phyloP scores from a whole-genome alignment of 1,139 yeast genomes.

The Lodderomyces oxycetoniae region DNA sequence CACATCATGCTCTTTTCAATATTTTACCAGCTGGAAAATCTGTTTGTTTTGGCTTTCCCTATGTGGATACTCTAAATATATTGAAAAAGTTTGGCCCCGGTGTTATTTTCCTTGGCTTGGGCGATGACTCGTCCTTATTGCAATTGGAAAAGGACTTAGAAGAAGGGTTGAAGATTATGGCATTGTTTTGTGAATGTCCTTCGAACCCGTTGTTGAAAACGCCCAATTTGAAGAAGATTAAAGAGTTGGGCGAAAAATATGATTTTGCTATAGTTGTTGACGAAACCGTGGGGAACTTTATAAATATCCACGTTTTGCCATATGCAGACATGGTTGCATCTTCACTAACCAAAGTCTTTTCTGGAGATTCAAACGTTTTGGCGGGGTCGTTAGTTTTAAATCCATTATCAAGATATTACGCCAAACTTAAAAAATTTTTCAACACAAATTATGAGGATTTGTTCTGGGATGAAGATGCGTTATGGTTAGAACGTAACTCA shows the following conservation, averaged over 20 bases:
- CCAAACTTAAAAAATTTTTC: slow-evolving; percentile 48
- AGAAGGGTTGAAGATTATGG: slow-evolving; percentile 58
- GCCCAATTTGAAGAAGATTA: slow-evolving; percentile 65
- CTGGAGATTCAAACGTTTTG: slow-evolving; percentile 94
- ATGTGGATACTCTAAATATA: slow-evolving; percentile 85
- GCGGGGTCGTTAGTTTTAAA: slow-evolving; percentile 86
- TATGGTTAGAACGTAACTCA: slow-evolving; percentile 86
- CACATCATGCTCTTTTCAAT: slow-evolving; percentile 64
- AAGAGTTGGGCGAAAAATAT: slow-evolving; percentile 61
- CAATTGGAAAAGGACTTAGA: slow-evolving; percentile 59
- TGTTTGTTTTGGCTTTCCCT: slow-evolving; percentile 92
- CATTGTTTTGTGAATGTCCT: slow-evolving; percentile 88
- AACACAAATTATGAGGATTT: slow-evolving; percentile 60
- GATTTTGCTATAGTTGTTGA: slow-evolving; percentile 80
- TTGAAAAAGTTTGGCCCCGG: slow-evolving; percentile 88
- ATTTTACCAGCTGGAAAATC: slow-evolving; percentile 37
- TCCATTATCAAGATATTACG: slow-evolving; percentile 54
- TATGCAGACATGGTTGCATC: slow-evolving; percentile 82
- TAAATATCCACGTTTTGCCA: slow-evolving; percentile 77
- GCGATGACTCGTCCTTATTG: slow-evolving; percentile 68
- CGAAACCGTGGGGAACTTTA: slow-evolving; percentile 89
- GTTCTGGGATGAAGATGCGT: slow-evolving; percentile 92
- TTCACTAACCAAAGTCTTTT: slow-evolving; percentile 85
- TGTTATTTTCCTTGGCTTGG: slow-evolving; percentile 76
- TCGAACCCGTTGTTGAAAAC: slow-evolving; percentile 85